Conservation (phyloP, 495 filamentous ascomycete genomes). For the Hypomontagnella submonticulosa region DNA sequence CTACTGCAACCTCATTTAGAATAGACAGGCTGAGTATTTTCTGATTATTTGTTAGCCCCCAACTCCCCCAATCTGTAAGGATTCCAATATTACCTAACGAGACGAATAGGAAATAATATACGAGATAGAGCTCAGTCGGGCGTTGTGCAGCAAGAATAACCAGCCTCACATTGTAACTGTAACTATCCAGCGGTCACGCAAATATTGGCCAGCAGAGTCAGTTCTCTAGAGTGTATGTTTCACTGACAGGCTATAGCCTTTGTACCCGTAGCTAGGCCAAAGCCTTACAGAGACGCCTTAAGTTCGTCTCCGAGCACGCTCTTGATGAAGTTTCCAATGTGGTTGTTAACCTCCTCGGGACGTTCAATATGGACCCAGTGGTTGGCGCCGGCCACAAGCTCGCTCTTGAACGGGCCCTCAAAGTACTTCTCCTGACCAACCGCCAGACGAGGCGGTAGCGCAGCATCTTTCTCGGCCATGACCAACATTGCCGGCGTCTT, state of each 20-base stretch:
- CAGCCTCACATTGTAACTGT: neutral
- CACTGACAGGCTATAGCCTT: too few species aligned
- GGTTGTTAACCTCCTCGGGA: constrained; percentile 62
- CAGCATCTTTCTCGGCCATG: constrained; percentile 72
- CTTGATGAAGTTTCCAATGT: constrained; percentile 55
- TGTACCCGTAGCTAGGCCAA: neutral
- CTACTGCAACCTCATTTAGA: neutral
- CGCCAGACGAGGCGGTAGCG: constrained; percentile 73
- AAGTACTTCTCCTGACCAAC: constrained; percentile 73
- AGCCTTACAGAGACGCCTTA: constrained; percentile 41
- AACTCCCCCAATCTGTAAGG: too few species aligned
- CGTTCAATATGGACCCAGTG: constrained; percentile 80
- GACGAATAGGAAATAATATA: neutral
- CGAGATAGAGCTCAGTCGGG: neutral
- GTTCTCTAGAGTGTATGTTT: too few species aligned
- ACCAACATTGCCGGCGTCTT: constrained; percentile 79
- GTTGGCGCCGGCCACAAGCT: constrained; percentile 62
- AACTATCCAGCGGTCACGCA: too few species aligned
- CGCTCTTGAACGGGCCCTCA: constrained; percentile 66
- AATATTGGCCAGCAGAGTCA: too few species aligned
- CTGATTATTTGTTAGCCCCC: too few species aligned
- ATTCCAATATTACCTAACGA: too few species aligned
- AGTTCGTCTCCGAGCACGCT: constrained; percentile 42
- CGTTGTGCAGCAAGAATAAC: neutral
- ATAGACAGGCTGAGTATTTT: neutral